phyloP scores from a whole-genome alignment of 495 filamentous ascomycete genomes.

The Penicillium simplicissimum region DNA sequence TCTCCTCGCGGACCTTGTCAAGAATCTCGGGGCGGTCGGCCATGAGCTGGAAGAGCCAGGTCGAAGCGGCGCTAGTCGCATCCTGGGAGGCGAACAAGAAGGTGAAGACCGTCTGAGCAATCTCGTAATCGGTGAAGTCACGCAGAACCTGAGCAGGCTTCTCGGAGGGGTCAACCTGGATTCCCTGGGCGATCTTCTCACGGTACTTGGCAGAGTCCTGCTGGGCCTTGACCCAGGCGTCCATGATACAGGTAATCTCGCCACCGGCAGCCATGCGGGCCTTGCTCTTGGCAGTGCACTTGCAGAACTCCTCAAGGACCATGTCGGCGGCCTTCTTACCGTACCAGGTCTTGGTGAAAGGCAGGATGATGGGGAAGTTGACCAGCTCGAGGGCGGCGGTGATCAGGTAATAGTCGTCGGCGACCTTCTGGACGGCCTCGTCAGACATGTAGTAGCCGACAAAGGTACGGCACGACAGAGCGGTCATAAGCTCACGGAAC shows the following conservation, averaged over 20 bases:
- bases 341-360: conserved; percentile 95
- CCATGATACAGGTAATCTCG: conserved; percentile 87
- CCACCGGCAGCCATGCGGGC: conserved; percentile 90
- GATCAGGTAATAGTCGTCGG: conserved; percentile 95
- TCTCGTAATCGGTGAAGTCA: conserved; percentile 88
- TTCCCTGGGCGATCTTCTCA: conserved; percentile 68
- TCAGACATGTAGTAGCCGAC: conserved; percentile 94
- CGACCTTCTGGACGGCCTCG: conserved; percentile 87
- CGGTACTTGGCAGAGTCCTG: conserved; percentile 76
- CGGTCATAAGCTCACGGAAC: conserved; percentile 96
- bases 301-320: conserved; percentile 85
- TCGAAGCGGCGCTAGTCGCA: conserved; percentile 87
- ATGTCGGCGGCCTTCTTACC: conserved; percentile 94
- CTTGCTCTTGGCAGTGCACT: conserved; percentile 91
- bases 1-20: conserved; percentile 90
- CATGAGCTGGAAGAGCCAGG: conserved; percentile 94
- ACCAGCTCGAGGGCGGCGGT: conserved; percentile 95
- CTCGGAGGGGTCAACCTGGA: conserved; percentile 63
- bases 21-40: conserved; percentile 91
- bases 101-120: conserved; percentile 92
- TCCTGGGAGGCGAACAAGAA: conserved; percentile 99
- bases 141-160: conserved; percentile 83
- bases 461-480: conserved; percentile 92
- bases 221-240: conserved; percentile 88
- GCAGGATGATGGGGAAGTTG: conserved; percentile 97